These are phyloP conservation scores for Fraxinus paxiana DNA, from an alignment of 305 asterid genomes.

Conservation along the genomic window DNA sequence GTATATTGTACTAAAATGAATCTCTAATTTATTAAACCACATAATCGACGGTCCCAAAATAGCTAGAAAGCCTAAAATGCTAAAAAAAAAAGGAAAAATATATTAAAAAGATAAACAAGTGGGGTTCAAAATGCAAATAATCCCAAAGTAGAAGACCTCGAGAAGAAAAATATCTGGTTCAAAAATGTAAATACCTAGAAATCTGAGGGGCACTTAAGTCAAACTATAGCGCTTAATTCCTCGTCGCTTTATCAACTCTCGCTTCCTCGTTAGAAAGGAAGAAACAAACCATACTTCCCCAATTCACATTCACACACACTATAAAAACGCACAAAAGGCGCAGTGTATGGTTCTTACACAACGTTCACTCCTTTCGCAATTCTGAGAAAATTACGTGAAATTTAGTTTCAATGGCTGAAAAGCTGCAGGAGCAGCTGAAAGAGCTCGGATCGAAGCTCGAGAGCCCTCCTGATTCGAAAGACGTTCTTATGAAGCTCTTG, in stretches of 20 bases:
- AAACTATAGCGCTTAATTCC: not conserved
- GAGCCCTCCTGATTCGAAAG: constrained; percentile 62
- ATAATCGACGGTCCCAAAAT: not conserved
- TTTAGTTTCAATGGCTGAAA: constrained; percentile 44
- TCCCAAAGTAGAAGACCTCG: not conserved
- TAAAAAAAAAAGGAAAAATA: too few relatives aligned
- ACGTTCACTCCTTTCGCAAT: constrained; percentile 11
- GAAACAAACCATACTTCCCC: not conserved
- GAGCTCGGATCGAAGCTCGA: constrained; percentile 88
- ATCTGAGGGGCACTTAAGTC: not conserved
- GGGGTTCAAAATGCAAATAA: not conserved
- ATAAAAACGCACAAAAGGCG: constrained; percentile 20
- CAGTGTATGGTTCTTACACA: constrained; percentile 22
- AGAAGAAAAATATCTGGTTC: not conserved
- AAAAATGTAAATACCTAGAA: not conserved
- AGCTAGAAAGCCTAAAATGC: not conserved
- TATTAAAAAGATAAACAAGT: not conserved
- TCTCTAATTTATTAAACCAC: not conserved
- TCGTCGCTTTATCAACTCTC: constrained; percentile 9
- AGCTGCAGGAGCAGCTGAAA: constrained; percentile 70
- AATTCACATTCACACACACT: not conserved
- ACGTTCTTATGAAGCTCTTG: constrained; percentile 70
- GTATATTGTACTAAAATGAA: not conserved
- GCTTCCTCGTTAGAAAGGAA: constrained; percentile 36
- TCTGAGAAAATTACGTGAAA: constrained; percentile 26